Base-by-base conservation (phyloP, 108 stramenopile species). In the Schizochytrium sp. region DNA sequence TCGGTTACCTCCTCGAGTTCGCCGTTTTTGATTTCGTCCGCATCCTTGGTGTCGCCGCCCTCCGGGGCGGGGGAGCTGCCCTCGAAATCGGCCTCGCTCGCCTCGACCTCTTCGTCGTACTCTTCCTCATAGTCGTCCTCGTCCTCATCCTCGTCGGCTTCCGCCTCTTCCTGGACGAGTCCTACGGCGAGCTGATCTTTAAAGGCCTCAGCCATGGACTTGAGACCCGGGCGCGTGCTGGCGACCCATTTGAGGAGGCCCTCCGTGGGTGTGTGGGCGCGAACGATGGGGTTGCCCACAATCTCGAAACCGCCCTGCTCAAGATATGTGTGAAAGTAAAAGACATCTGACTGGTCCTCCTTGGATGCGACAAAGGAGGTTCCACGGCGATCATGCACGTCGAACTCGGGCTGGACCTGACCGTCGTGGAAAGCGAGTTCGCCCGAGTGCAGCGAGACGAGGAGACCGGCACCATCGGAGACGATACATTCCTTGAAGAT, bases 301-400 rank as follows among this genome's bases (percentile, higher is more conserved):
- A 69, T 18, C 41, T 69, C 63, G 41, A 69, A 69, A 1, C 63
- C 63, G 25, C 63, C 63, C 41, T 23, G 14, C 18, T 69, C 63
- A 1, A 69, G 63, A 23, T 69, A 69, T 14, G 76, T 83, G 76
- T 83, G 76, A 53, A 83, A 83, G 76, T 83, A 83, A 53, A 83
- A 83, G n/a, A 53, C 76, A 4, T 83, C 76, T 6, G 76, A 83
- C 5, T 83, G 76, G 51, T 83, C 76, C 51, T 83, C 76, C 51
- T 83, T 83, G 19, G 76, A 83, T 12, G 76, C 76, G 76, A 83
- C 28, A 28, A 83, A 83, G n/a, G 76, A 83, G 16, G 19, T 53
- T 12, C 76, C 76, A 5, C 76, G 76, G 48, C 45, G 51, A 34
- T 83, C 76, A 23, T 83, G 76, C 45, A 83, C 76, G 51, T 83